Conservation (phyloP, 192 early-diverging fungal genomes). For the Oehlia diaphana region DNA sequence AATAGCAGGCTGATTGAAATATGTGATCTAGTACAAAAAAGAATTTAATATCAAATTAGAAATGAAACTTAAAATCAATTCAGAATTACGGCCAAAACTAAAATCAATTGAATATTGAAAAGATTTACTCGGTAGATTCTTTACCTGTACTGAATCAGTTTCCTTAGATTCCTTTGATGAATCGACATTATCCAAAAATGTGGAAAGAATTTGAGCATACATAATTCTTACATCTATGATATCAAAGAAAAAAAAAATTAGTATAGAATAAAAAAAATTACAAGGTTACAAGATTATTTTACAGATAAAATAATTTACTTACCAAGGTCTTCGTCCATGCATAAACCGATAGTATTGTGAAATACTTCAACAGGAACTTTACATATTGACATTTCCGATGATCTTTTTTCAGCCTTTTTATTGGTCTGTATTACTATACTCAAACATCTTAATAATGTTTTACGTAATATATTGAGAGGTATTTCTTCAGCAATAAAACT, state of each 20-base stretch:
- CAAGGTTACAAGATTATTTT: too few relatives aligned
- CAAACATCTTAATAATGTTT: conserved; percentile 48
- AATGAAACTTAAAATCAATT: background rate
- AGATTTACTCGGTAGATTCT: background rate
- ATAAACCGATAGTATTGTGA: conserved; percentile 37
- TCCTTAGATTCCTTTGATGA: conserved; percentile 14
- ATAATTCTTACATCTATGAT: conserved; percentile 37
- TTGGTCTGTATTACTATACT: conserved; percentile 42
- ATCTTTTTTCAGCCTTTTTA: conserved; percentile 38
- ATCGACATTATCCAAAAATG: conserved; percentile 40
- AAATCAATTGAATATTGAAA: background rate
- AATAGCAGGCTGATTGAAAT: conserved; percentile 17
- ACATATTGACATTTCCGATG: conserved; percentile 33
- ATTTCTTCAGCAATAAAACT: conserved; percentile 42
- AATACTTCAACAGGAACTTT: conserved; percentile 43
- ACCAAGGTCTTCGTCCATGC: conserved; percentile 35
- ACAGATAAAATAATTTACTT: background rate
- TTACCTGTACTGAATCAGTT: background rate
- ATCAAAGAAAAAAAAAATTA: conserved; percentile 2
- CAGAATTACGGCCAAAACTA: background rate
- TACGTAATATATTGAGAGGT: conserved; percentile 40
- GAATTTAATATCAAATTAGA: background rate
- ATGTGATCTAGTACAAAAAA: background rate
- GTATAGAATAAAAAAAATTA: too few relatives aligned
- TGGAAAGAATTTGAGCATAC: conserved; percentile 41